Evolutionary conservation across 768 basidiomycete species (phyloP).

Genomic region (Agrocybe pediades): DNA sequence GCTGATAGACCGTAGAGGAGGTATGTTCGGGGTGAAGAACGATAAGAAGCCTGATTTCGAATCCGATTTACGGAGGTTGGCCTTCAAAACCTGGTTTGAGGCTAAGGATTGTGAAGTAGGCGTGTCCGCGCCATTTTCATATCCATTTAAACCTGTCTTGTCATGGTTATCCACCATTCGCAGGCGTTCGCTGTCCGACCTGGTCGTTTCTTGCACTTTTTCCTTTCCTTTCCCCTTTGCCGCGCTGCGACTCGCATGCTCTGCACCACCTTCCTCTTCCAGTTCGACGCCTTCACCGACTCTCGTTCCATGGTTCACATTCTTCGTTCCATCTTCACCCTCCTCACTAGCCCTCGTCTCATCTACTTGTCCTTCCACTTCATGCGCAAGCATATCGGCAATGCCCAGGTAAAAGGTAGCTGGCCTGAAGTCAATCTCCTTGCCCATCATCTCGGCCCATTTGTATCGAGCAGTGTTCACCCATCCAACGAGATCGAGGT

Average conservation of each 20-base stretch:
- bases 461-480: constrained; percentile 87
- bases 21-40: background rate
- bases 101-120: too few relatives aligned
- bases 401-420: constrained; percentile 90
- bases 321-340: too few relatives aligned
- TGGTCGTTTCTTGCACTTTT: background rate
- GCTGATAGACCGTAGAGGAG: background rate
- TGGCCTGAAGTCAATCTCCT: constrained; percentile 88
- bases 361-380: constrained; percentile 60
- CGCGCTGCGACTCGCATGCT: constrained; percentile 1
- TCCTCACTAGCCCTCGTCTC: background rate
- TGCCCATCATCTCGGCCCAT: constrained; percentile 86
- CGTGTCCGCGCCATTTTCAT: background rate
- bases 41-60: background rate
- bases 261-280: constrained; percentile 1
- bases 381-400: constrained; percentile 74
- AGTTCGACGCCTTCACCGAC: constrained; percentile 14
- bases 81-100: too few relatives aligned
- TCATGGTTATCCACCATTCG: constrained; percentile 28
- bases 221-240: background rate
- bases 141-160: constrained; percentile 18
- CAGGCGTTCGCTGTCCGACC: constrained; percentile 10
- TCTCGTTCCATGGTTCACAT: background rate
- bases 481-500: constrained; percentile 94
- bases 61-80: background rate